phyloP scores from a whole-genome alignment of 306 rosid genomes.

The Prinsepia uniflora region DNA sequence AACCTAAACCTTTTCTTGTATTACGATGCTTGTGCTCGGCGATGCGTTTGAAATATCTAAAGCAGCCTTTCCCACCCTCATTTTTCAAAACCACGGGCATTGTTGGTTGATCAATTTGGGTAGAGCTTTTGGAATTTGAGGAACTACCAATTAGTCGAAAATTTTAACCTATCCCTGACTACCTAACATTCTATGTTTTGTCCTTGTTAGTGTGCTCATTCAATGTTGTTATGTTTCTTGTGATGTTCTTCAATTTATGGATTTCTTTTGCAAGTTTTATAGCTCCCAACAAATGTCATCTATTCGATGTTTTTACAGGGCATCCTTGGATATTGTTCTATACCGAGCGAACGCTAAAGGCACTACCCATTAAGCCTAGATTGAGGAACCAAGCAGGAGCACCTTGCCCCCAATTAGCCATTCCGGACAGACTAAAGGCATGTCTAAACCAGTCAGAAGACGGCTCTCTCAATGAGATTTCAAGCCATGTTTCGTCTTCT shows the following conservation, averaged over 20 bases:
- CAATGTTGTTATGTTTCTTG: neutral
- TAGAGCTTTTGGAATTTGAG: neutral
- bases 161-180: neutral
- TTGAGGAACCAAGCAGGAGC: slow-evolving; percentile 49
- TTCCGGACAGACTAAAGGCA: slow-evolving; percentile 42
- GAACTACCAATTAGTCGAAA: neutral
- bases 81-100: neutral
- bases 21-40: neutral
- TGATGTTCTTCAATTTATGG: neutral
- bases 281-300: slow-evolving; percentile 19
- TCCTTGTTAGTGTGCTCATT: neutral
- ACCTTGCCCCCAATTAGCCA: slow-evolving; percentile 35
- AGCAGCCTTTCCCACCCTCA: too few species aligned
- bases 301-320: slow-evolving; percentile 47
- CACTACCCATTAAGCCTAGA: slow-evolving; percentile 57
- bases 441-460: slow-evolving; percentile 39
- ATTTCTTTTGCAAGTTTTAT: slow-evolving; percentile 11
- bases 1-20: neutral
- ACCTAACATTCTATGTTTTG: neutral
- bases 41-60: neutral
- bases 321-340: slow-evolving; percentile 95
- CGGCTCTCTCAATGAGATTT: slow-evolving; percentile 40
- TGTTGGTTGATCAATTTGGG: neutral
- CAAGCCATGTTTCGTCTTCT: slow-evolving; percentile 42
- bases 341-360: slow-evolving; percentile 55